phyloP scores from a whole-genome alignment of 2,329 filamentous ascomycete species.

The Fusarium sp. region DNA sequence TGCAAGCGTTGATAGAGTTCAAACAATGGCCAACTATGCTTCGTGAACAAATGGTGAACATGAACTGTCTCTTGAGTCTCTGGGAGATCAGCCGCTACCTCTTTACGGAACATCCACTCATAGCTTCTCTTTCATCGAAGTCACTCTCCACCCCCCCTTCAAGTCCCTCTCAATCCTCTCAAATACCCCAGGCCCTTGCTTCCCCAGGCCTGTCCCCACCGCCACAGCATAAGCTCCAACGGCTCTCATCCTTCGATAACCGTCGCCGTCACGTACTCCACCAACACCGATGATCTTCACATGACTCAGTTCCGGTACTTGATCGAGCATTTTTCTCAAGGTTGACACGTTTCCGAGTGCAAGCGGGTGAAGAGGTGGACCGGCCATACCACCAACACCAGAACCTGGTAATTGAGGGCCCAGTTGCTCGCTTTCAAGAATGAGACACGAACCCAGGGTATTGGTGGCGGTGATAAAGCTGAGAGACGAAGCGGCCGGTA shows the following conservation, averaged over 20 bases:
- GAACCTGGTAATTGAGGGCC: constrained; percentile 63
- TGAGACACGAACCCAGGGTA: constrained; percentile 75
- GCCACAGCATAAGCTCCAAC: constrained; percentile 76
- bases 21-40: fast-evolving
- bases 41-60: neutral
- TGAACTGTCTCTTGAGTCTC: neutral
- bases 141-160: constrained; percentile 29
- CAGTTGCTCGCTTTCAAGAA: constrained; percentile 56
- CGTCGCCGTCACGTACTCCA: constrained; percentile 74
- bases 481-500: constrained; percentile 52
- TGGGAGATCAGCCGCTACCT: no score
- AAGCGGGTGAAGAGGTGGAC: constrained; percentile 77
- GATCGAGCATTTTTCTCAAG: constrained; percentile 70
- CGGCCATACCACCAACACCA: constrained; percentile 79
- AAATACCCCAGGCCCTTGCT: constrained; percentile 73
- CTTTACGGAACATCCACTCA: neutral
- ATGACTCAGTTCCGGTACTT: constrained; percentile 59
- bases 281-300: constrained; percentile 78
- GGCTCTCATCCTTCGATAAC: constrained; percentile 73
- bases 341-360: constrained; percentile 81
- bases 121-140: neutral
- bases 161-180: constrained; percentile 61
- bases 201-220: constrained; percentile 76
- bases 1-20: constrained; percentile 29
- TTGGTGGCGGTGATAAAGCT: constrained; percentile 82